A percentile compares a stretch with the other conserved stretches of the same genome.
phyloP scores from a whole-genome alignment of 2,329 filamentous ascomycete species.

The Xenosphaeropsis pyriputrescens region DNA sequence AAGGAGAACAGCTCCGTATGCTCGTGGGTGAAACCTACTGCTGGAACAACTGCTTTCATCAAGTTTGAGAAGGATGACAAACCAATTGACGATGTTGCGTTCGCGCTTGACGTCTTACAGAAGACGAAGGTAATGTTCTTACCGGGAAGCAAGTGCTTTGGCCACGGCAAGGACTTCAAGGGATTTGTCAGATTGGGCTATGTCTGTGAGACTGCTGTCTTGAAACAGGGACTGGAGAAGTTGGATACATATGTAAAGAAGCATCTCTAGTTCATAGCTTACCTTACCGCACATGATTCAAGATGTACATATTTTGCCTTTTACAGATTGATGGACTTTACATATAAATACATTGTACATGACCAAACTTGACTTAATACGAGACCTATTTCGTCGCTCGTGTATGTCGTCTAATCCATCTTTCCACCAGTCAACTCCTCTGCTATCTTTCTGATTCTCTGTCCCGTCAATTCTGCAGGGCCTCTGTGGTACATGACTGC shows the following conservation, averaged over 20 bases:
- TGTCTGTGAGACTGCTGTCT: slow-evolving; percentile 53
- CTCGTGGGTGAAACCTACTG: slow-evolving; percentile 59
- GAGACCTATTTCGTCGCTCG: too few species aligned
- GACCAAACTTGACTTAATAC: too few species aligned
- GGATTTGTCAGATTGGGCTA: slow-evolving; percentile 71
- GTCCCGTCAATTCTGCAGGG: slow-evolving; percentile 26
- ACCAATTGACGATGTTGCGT: slow-evolving; percentile 53
- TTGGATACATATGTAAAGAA: slow-evolving; percentile 12
- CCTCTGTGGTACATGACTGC: slow-evolving; percentile 17
- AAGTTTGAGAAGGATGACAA: slow-evolving; percentile 46
- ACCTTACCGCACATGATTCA: too few species aligned
- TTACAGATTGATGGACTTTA: too few species aligned
- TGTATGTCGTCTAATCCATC: slow-evolving; percentile 20
- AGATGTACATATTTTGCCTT: too few species aligned
- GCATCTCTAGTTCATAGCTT: slow-evolving; percentile 3
- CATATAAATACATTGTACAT: too few species aligned
- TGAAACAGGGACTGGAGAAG: slow-evolving; percentile 46
- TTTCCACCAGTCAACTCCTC: slow-evolving; percentile 56
- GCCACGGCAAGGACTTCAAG: slow-evolving; percentile 45
- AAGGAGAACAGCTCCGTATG: slow-evolving; percentile 46
- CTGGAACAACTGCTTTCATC: slow-evolving; percentile 69
- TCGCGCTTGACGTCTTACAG: slow-evolving; percentile 54
- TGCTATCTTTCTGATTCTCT: slow-evolving; percentile 47
- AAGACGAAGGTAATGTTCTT: slow-evolving; percentile 61
- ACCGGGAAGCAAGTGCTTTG: slow-evolving; percentile 63